Conservation (phyloP, 1,139 yeast species). For the Blastobotrys ciferrii region DNA sequence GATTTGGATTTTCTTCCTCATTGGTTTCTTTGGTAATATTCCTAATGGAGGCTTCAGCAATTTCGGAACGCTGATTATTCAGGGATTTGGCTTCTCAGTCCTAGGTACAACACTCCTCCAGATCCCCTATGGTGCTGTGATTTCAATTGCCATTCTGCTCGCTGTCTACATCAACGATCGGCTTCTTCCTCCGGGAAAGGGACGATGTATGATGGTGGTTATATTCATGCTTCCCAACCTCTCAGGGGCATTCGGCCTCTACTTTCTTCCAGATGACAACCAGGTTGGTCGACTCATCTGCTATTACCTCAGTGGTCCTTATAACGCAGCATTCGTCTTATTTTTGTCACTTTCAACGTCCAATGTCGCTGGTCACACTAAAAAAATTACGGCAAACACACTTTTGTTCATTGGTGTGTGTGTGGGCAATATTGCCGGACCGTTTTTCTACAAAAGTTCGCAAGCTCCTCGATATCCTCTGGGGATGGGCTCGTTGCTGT, state of each 20-base stretch:
- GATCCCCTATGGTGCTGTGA: constrained; percentile 30
- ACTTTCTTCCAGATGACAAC: constrained; percentile 22
- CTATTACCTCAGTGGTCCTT: constrained; percentile 30
- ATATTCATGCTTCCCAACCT: constrained; percentile 28
- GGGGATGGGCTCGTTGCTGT: constrained; percentile 45
- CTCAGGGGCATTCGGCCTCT: constrained; percentile 30
- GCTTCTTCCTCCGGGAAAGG: constrained; percentile 18
- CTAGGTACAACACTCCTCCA: constrained; percentile 29
- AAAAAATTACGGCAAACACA: constrained; percentile 45
- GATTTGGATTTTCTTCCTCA: constrained; percentile 47
- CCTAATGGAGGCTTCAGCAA: constrained; percentile 49
- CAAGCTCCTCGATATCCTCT: constrained; percentile 52
- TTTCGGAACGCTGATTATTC: constrained; percentile 32
- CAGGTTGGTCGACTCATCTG: constrained; percentile 28
- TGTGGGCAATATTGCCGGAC: constrained; percentile 55
- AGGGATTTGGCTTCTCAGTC: constrained; percentile 32
- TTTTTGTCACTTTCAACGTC: constrained; percentile 47
- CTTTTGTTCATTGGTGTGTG: constrained; percentile 51
- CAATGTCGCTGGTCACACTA: constrained; percentile 59
- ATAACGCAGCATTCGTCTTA: constrained; percentile 46
- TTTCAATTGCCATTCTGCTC: constrained; percentile 23
- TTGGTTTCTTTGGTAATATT: constrained; percentile 43
- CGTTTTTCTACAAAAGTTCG: constrained; percentile 48
- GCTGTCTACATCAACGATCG: constrained; percentile 24
- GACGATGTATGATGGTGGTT: constrained; percentile 21